Evolutionary conservation across 257 asterid species (phyloP), one percentile per base, ranked within the genome.

Genomic region (Cruciata laevipes): DNA sequence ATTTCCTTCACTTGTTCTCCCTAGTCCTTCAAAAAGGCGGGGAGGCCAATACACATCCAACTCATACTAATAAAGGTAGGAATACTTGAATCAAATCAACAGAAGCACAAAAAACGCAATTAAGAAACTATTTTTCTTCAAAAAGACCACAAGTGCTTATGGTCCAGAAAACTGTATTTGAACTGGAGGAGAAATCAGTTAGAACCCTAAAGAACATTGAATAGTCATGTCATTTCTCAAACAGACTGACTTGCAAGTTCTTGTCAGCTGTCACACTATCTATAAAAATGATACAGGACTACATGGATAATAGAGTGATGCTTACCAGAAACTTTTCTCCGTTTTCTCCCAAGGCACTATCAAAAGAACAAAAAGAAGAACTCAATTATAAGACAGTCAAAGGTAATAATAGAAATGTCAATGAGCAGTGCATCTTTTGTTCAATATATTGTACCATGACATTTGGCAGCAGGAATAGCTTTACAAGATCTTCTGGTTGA

Each of bases 401-500:
- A 47, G 55, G 30, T 17, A 25, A 24, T 20, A 9, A 23, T 8
- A 9, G 38, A 47, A 31, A 68, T 33, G 51, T 33, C 27, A 38
- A 66, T 59, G 20, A 38, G 23, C 40, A 16, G 18, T 5, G 47
- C 58, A 63, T 49, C 38, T 55, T 40, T 8, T 13, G 1, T 9
- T 13, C 57, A 24, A 63, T 52, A 49, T 64, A 42, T 60, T 71
- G 75, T 88, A 90, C 97, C 96, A 85, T 71, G 75, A 88, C 86
- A 80, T 85, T 74, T 42, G 99, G 97, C 63, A 81, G 77, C 82
- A 90, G 81, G 83, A 90, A 93, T 74, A 94, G 84, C 84, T 94
- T 90, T 81, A 90, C 95, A 69, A 94, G 99, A 88, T 88, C 79
- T 76, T 90, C 99, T 10, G 96, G 96, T 75, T 86, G 97, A 80